Base-by-base conservation (phyloP, 2,329 filamentous ascomycete species). In the Fusarium vanettenii region DNA sequence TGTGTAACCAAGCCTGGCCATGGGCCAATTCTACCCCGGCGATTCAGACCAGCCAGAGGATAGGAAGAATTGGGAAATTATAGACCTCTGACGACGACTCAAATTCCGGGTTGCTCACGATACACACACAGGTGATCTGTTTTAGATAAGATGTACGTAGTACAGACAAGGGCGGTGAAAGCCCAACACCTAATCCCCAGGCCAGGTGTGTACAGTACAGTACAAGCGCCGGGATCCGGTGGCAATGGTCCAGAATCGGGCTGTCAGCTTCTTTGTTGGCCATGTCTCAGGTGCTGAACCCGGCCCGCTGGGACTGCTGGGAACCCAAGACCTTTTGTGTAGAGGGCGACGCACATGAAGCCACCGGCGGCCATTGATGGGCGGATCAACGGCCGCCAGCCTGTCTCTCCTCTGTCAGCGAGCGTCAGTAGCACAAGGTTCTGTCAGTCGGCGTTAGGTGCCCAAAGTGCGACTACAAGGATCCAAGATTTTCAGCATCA, bases 231-330 rank as follows among this genome's bases (percentile, higher is more conserved):
- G 76, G 76, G 72, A 71, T 61, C 29, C 64, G 39, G 70, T 67
- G 60, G 59, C 65, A 64, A 67, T 29, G 57, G 27, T 14, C 57
- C 60, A 67, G 39, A 35, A 45, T 55, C 16, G 35, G 35, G 35
- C 31, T 50, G 33, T 55, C 60, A 50, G 50, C 43, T 60, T 63
- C 22, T 45, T 56, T 59, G 43, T 62, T 67, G 56, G 57, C 31
- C 65, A 31, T 69, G 73, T 75, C 67, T 76, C 73, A 74, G 73
- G 67, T 45, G 73, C 67, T 73, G 67, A 62, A 69, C 69, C 73
- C 67, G 64, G 73, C 71, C 67, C 64, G 57, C 62, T 75, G 72
- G 72, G 50, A 61, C 60, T 33, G 43, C 52, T 74, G 59, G 48
- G 52, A 71, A 71, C 64, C 56, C 72, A 70, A 68, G 71, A 67